Base-by-base conservation (phyloP, 2,329 filamentous ascomycete species). In the Lachnellula subtilissima region DNA sequence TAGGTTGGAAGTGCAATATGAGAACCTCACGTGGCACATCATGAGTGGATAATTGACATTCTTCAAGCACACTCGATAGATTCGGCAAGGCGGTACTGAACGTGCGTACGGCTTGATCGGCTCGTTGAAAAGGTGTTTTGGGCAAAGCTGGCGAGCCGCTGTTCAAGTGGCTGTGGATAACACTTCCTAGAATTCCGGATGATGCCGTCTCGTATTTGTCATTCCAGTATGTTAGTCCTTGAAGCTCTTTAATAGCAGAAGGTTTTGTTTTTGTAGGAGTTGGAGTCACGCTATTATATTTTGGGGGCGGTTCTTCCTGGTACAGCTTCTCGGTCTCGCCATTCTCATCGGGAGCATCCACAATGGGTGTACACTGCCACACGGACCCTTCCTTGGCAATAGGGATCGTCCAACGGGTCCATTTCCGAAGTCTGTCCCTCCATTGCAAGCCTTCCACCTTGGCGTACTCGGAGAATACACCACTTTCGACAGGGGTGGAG, bases 391-490 rank as follows among this genome's bases (percentile, higher is more conserved):
- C 40, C 50, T 60, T 65, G 2, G 32, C 28, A 19, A 65, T 61
- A 11, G 69, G 59, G n/a, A 62, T 51, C 7, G 58, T 62, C 61
- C 63, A 70, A 56, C 69, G 57, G 25, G 55, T 54, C 69, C 68
- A 70, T 17, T 57, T 42, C 40, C 64, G 59, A n/a, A 67, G 42
- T 47, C 56, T 63, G 23, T 69, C 61, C 12, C 61, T 62, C 69
- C 69, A 71, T 15, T 61, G 50, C 42, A 70, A 56, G 17, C 50
- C 60, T 6, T 56, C 50, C n/a, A 50, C 48, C 11, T 53, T 37
- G 47, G 55, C 48, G 52, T 63, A 63, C 28, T 54, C 48, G 11
- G 65, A 37, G 32, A 68, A 66, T 6, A 32, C 52, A 17, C 60
- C 64, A 54, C 32, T 8, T 49, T 50, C 17, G 48, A 22, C 0